Evolutionary conservation across 495 filamentous ascomycete species (phyloP).

Genomic region (Talaromyces ruber): DNA sequence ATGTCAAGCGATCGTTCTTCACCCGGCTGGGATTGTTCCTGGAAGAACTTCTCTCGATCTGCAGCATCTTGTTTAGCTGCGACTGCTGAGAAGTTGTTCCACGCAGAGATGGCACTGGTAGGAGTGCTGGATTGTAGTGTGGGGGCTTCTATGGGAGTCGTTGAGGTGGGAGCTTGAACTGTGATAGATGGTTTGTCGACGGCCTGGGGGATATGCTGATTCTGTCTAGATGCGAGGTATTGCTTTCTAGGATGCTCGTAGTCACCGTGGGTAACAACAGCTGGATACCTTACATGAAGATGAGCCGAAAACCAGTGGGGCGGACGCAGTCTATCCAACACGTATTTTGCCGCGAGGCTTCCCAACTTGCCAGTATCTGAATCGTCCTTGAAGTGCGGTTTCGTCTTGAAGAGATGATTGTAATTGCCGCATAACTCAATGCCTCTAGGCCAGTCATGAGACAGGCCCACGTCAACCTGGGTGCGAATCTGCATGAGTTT

Average conservation of each 20-base stretch:
- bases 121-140: background rate
- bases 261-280: constrained; percentile 55
- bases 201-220: background rate
- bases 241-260: constrained; percentile 4
- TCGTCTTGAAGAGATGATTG: constrained; percentile 53
- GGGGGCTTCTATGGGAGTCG: background rate
- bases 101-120: constrained; percentile 10
- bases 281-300: constrained; percentile 77
- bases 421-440: constrained; percentile 69
- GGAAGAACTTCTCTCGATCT: constrained; percentile 10
- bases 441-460: constrained; percentile 87
- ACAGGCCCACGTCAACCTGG: constrained; percentile 81
- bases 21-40: background rate
- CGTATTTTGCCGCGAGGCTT: constrained; percentile 63
- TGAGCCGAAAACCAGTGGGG: constrained; percentile 92
- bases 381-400: constrained; percentile 65
- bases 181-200: background rate
- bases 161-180: background rate
- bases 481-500: constrained; percentile 79
- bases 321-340: constrained; percentile 74
- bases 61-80: constrained; percentile 20
- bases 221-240: background rate
- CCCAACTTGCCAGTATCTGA: constrained; percentile 65
- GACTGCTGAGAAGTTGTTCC: constrained; percentile 25
- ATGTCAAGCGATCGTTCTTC: background rate